Conservation (phyloP, 305 asterid genomes). For the Withania somnifera region DNA sequence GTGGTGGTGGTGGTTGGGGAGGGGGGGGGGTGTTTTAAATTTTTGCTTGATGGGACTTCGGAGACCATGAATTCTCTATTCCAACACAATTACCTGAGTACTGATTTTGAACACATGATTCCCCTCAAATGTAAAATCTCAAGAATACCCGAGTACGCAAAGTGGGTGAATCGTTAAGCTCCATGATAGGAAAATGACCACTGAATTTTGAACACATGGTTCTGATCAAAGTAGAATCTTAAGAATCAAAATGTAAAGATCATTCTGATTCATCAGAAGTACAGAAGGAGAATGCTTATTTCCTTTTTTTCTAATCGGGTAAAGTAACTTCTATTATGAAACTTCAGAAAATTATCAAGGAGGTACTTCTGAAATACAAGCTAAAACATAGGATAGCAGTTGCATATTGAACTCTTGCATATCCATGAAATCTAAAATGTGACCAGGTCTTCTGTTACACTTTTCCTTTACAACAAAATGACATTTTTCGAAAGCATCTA, state of each 20-base stretch:
- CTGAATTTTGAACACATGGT: not conserved
- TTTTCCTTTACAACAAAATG: not conserved
- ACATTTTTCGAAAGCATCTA: not conserved
- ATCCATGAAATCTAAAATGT: not conserved
- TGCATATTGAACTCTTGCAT: not conserved
- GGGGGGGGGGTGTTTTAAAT: not conserved
- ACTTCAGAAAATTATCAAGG: not conserved
- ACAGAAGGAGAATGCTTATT: not conserved
- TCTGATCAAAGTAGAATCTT: not conserved
- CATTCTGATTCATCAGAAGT: not conserved
- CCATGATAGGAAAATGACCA: not conserved
- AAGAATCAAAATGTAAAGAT: not conserved
- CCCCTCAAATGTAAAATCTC: too few relatives aligned
- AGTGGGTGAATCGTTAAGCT: not conserved
- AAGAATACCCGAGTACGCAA: not conserved
- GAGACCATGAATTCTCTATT: not conserved
- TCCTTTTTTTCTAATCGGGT: not conserved
- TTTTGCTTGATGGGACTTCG: not conserved
- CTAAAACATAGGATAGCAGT: not conserved
- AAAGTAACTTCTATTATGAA: not conserved
- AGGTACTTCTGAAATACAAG: too few relatives aligned
- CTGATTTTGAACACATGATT: too few relatives aligned
- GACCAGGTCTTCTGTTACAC: not conserved
- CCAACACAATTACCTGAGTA: not conserved
- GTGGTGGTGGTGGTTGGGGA: too few relatives aligned